These are phyloP conservation scores for Fonsecaea erecta DNA, from an alignment of 2,329 filamentous ascomycete genomes.

Conservation along the genomic window DNA sequence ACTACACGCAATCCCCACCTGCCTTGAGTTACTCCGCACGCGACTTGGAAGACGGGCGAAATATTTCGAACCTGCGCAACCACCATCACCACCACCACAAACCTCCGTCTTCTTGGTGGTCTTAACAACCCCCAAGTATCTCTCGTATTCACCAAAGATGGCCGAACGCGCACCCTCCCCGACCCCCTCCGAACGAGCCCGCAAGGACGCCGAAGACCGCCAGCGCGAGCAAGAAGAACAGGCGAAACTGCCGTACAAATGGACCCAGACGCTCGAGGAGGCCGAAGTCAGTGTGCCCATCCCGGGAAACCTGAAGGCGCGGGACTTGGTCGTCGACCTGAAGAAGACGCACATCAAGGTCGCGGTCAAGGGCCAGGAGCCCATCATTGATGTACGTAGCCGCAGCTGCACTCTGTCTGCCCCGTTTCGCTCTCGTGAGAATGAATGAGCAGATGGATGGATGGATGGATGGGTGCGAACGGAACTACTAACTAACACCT, in stretches of 20 bases:
- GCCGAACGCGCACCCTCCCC: conserved; percentile 46
- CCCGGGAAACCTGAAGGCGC: conserved; percentile 80
- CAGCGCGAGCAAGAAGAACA: conserved; percentile 86
- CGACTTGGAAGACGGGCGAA: conserved; percentile 1
- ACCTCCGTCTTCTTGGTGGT: not conserved
- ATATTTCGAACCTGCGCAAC: not conserved
- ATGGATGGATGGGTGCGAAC: no score
- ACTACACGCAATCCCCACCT: no score
- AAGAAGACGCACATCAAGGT: conserved; percentile 78
- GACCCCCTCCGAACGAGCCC: conserved; percentile 59
- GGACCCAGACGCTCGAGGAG: conserved; percentile 90
- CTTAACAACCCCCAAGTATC: not conserved
- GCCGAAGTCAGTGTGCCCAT: conserved; percentile 79
- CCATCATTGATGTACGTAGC: conserved; percentile 73
- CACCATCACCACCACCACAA: not conserved
- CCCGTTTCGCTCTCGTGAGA: no score
- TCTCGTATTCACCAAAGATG: not conserved
- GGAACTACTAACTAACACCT: conserved; percentile 3
- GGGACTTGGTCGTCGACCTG: conserved; percentile 81
- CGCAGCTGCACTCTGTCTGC: not conserved
- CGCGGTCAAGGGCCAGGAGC: conserved; percentile 84
- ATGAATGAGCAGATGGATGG: not conserved
- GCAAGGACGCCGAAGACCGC: conserved; percentile 61
- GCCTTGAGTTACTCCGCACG: conserved; percentile 5
- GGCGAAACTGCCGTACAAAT: conserved; percentile 91